These are phyloP conservation scores for Termitomyces sp. DNA, from an alignment of 768 basidiomycete genomes.

Conservation along the genomic window DNA sequence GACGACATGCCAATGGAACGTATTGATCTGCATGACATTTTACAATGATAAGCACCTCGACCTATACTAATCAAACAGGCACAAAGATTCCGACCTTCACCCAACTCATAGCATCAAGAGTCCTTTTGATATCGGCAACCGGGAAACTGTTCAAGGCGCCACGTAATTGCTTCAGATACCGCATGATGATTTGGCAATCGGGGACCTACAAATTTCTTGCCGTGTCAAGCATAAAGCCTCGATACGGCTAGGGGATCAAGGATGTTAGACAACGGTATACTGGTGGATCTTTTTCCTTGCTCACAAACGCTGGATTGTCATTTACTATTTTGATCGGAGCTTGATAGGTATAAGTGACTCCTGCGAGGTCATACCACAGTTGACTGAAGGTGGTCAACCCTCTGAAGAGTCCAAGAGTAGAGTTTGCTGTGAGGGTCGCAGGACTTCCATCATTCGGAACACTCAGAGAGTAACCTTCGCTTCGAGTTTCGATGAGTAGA, in stretches of 20 bases:
- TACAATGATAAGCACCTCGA: not conserved
- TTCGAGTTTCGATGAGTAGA: constrained; percentile 41
- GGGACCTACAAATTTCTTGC: constrained; percentile 64
- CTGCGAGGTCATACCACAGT: constrained; percentile 55
- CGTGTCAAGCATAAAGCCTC: constrained; percentile 81
- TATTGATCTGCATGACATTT: constrained; percentile 49
- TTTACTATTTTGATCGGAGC: constrained; percentile 54
- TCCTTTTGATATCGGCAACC: constrained; percentile 60
- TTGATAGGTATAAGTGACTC: constrained; percentile 46
- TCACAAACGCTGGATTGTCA: constrained; percentile 65
- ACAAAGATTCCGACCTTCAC: constrained; percentile 51
- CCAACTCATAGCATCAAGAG: constrained; percentile 73
- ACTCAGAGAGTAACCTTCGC: constrained; percentile 57
- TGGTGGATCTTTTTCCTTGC: constrained; percentile 16
- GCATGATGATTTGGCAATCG: not conserved
- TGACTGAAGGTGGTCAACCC: constrained; percentile 78
- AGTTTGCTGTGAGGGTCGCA: constrained; percentile 57
- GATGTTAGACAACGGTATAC: not conserved
- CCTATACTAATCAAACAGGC: constrained; percentile 43
- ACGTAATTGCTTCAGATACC: not conserved
- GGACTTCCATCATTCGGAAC: constrained; percentile 50
- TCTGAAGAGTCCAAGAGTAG: constrained; percentile 63
- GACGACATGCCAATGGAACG: constrained; percentile 79
- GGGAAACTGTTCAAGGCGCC: constrained; percentile 44
- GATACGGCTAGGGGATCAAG: constrained; percentile 48